A percentile compares a stretch with the other conserved stretches of the same genome.
These are phyloP conservation scores for Helicostylum pulchrum DNA, from an alignment of 192 early-diverging fungal species.

Conservation along the genomic window DNA sequence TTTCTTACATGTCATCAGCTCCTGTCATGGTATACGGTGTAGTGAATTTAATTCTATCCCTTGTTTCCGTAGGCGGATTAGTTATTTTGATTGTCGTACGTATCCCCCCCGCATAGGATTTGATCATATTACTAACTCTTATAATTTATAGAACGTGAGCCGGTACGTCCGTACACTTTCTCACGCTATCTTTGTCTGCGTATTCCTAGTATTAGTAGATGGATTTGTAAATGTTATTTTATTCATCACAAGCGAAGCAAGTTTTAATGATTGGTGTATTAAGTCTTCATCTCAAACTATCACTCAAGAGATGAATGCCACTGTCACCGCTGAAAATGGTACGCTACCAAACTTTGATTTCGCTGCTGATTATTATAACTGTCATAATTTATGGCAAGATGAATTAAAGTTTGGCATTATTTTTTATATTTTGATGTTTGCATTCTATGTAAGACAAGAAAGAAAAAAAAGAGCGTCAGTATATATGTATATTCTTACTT, in stretches of 20 bases:
- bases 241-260: conserved; percentile 18
- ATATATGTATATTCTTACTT: no score
- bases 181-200: conserved; percentile 20
- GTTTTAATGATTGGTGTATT: conserved; percentile 15
- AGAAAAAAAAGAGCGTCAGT: no score
- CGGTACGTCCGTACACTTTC: conserved; percentile 14
- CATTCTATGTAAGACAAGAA: conserved; percentile 29
- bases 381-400: conserved; percentile 31
- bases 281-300: conserved; percentile 1
- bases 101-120: not conserved
- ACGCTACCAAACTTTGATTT: conserved; percentile 18
- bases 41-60: conserved; percentile 15
- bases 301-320: not conserved
- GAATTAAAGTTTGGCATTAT: conserved; percentile 38
- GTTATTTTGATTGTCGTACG: not conserved
- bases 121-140: not conserved
- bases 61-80: conserved; percentile 4
- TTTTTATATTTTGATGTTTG: conserved; percentile 23
- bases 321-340: not conserved
- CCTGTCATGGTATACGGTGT: conserved; percentile 12
- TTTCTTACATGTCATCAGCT: conserved; percentile 8
- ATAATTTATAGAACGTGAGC: conserved; percentile 20
- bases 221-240: conserved; percentile 32
- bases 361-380: conserved; percentile 36
- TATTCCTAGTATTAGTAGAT: conserved; percentile 29